Evolutionary conservation across 148 eudicot genomes (phyloP).

Genomic region (Drosera capensis): DNA sequence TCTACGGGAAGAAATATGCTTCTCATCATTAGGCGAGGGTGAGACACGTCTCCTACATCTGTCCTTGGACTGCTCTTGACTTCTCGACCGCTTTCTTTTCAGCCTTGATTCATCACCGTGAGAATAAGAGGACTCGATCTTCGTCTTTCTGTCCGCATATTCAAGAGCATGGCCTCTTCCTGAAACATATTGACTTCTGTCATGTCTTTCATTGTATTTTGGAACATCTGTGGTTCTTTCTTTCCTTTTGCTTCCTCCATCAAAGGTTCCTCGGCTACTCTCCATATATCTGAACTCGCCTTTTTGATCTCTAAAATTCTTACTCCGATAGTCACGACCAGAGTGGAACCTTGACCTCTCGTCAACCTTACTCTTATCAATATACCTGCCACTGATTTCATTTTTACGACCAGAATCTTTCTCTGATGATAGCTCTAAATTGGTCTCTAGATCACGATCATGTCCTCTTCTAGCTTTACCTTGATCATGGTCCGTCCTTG

Average conservation of each 20-base stretch:
- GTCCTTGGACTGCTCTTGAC: slow-evolving; percentile 54
- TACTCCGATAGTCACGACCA: slow-evolving; percentile 27
- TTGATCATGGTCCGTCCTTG: slow-evolving; percentile 17
- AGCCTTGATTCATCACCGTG: slow-evolving; percentile 33
- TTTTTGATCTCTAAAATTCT: slow-evolving; percentile 19
- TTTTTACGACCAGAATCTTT: slow-evolving; percentile 7
- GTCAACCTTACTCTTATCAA: slow-evolving; percentile 22
- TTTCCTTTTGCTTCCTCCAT: slow-evolving; percentile 2
- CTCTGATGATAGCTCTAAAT: slow-evolving; percentile 4
- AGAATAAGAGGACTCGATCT: slow-evolving; percentile 17
- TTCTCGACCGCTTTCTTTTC: slow-evolving; percentile 63
- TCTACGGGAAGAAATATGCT: slow-evolving; percentile 28
- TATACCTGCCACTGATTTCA: slow-evolving; percentile 21
- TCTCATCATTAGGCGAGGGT: slow-evolving; percentile 44
- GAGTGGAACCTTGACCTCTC: slow-evolving; percentile 22
- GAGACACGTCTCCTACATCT: slow-evolving; percentile 46
- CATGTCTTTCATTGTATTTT: slow-evolving; percentile 22
- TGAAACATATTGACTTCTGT: slow-evolving; percentile 36
- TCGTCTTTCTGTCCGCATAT: slow-evolving; percentile 29
- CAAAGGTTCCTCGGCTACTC: slow-evolving; percentile 2
- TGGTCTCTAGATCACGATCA: slow-evolving; percentile 18
- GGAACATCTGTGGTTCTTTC: slow-evolving; percentile 31
- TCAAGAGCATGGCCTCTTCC: slow-evolving; percentile 26
- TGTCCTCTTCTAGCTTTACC: slow-evolving; percentile 23
- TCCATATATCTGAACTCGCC: slow-evolving; percentile 16